Evolutionary conservation across 2,329 filamentous ascomycete species (phyloP).

Genomic region (Pseudovirgaria hyperparasitica): DNA sequence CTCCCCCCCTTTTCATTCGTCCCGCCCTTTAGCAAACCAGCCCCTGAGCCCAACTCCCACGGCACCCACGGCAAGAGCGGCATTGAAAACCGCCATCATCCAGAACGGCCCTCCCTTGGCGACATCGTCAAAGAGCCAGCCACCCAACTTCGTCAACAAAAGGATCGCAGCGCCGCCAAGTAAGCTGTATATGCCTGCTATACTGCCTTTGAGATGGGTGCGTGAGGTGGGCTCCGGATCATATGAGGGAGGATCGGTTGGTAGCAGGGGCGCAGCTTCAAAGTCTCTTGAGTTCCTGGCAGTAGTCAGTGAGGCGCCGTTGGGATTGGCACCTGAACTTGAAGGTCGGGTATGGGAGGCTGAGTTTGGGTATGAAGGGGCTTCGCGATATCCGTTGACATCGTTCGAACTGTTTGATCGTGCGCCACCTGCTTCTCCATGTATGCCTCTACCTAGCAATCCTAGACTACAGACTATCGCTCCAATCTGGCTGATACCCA

Average conservation of each 20-base stretch:
- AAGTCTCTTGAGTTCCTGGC: too few species aligned
- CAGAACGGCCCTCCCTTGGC: slow-evolving; percentile 77
- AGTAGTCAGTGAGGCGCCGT: slow-evolving; percentile 16
- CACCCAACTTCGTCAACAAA: slow-evolving; percentile 81
- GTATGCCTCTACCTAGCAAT: slow-evolving; percentile 67
- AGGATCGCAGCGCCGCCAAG: slow-evolving; percentile 84
- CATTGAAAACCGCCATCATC: slow-evolving; percentile 87
- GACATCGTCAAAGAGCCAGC: slow-evolving; percentile 66
- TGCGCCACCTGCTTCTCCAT: slow-evolving; percentile 23
- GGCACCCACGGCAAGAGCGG: slow-evolving; percentile 45
- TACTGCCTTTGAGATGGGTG: slow-evolving; percentile 72
- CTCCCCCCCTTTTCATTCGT: too few species aligned
- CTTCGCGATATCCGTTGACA: slow-evolving; percentile 8
- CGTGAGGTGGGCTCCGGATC: slow-evolving; percentile 16
- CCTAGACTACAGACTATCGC: slow-evolving; percentile 94
- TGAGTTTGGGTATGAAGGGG: too few species aligned
- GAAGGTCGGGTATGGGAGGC: slow-evolving; percentile 8
- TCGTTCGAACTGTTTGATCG: slow-evolving; percentile 7
- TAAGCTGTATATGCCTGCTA: slow-evolving; percentile 87
- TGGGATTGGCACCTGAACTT: slow-evolving; percentile 21
- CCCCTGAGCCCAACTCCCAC: slow-evolving; percentile 9
- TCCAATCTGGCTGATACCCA: slow-evolving; percentile 90
- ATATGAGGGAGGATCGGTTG: slow-evolving; percentile 6
- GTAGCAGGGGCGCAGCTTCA: slow-evolving; percentile 18
- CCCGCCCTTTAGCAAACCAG: too few species aligned